These are phyloP conservation scores for Rhodamnia rubescens DNA, from an alignment of 345 rosid species.

Conservation along the genomic window DNA sequence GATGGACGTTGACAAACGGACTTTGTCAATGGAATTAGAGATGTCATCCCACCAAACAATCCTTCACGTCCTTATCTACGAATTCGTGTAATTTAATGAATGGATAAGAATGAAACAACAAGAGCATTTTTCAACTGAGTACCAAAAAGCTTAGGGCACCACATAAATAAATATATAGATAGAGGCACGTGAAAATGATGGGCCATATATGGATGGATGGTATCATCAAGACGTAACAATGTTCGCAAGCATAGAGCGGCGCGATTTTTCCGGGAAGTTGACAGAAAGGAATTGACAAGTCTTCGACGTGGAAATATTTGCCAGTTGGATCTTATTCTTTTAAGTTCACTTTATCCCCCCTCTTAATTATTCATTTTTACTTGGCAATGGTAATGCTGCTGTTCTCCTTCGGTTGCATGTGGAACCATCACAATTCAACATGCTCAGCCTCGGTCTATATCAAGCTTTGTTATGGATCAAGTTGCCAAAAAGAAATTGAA, in stretches of 20 bases:
- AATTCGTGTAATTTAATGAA: background rate
- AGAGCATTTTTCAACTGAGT: background rate
- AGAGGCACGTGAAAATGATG: background rate
- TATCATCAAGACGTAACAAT: background rate
- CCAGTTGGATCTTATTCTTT: background rate
- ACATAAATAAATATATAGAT: background rate
- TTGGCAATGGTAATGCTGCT: background rate
- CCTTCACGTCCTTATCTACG: accelerated
- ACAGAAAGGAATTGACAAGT: background rate
- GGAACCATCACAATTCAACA: background rate
- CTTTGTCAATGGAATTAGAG: background rate
- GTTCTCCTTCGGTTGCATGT: background rate
- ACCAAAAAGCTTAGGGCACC: background rate
- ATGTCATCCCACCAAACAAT: background rate
- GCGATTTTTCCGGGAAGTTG: background rate
- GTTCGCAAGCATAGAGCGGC: background rate
- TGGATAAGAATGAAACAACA: background rate
- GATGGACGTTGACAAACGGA: background rate
- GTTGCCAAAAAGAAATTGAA: no score
- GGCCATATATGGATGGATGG: background rate
- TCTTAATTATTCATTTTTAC: background rate
- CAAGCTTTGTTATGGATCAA: background rate
- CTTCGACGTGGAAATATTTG: background rate
- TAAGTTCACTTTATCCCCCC: background rate
- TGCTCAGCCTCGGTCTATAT: background rate